Conservation (phyloP, 192 early-diverging fungal species). For the Gorgonomyces haynaldii region DNA sequence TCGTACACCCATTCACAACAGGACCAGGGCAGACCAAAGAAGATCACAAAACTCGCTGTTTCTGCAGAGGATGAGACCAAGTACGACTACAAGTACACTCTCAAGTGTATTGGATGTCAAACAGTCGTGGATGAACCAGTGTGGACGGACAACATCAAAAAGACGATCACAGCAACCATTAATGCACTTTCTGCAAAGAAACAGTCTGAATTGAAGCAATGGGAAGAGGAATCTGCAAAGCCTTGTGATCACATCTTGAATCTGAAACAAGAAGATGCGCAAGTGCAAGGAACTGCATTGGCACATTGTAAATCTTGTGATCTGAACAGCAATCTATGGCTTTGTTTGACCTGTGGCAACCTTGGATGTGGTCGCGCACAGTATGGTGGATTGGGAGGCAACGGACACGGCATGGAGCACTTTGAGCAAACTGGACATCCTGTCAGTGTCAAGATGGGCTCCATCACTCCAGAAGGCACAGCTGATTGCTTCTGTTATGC, state of each 20-base stretch:
- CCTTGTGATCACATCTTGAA: conserved; percentile 68
- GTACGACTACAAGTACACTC: conserved; percentile 62
- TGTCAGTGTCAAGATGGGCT: conserved; percentile 84
- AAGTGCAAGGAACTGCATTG: conserved; percentile 27
- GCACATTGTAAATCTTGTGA: conserved; percentile 77
- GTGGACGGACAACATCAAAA: conserved; percentile 11
- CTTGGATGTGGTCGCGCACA: conserved; percentile 90
- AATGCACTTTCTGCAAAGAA: conserved; percentile 67
- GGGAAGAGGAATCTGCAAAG: conserved; percentile 70
- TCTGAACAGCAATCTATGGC: conserved; percentile 86
- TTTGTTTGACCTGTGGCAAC: conserved; percentile 87
- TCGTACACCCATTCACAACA: conserved; percentile 4
- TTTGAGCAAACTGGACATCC: conserved; percentile 69
- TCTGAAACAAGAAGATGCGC: conserved; percentile 52
- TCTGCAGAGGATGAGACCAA: conserved; percentile 56
- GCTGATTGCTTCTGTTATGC: conserved; percentile 81
- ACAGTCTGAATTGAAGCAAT: conserved; percentile 82
- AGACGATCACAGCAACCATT: conserved; percentile 51
- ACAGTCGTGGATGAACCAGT: conserved; percentile 22
- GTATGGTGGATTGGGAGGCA: conserved; percentile 84
- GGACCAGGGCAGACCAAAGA: conserved; percentile 48
- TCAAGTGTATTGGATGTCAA: conserved; percentile 74
- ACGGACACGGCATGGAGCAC: conserved; percentile 83
- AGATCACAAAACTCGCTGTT: conserved; percentile 92
- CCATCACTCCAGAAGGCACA: conserved; percentile 93